Evolutionary conservation across 2,329 filamentous ascomycete genomes (phyloP).

Genomic region (Leptographium wingfieldii): DNA sequence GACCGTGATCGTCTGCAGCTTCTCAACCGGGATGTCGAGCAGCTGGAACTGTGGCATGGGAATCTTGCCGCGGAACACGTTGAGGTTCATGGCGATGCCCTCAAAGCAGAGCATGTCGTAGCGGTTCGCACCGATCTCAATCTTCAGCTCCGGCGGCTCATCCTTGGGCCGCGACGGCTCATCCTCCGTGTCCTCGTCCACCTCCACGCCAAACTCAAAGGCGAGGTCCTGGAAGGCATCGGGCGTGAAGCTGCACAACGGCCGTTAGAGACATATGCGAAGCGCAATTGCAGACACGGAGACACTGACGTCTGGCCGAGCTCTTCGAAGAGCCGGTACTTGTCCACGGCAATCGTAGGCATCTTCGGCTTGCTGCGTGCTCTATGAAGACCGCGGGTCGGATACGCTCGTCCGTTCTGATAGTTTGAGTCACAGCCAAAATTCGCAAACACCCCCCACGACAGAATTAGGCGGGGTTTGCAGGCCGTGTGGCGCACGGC

Average conservation of each 20-base stretch:
- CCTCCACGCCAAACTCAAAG: conserved; percentile 96
- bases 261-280: neutral
- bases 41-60: conserved; percentile 69
- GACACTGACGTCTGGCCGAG: conserved; percentile 64
- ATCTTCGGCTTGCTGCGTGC: conserved; percentile 1
- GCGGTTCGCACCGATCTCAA: conserved; percentile 85
- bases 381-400: neutral
- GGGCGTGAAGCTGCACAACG: conserved; percentile 57
- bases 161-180: conserved; percentile 59
- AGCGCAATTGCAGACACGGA: neutral
- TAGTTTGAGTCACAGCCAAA: conserved; percentile 1
- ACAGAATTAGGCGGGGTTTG: neutral
- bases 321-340: conserved; percentile 87
- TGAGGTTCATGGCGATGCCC: conserved; percentile 88
- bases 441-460: neutral
- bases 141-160: conserved; percentile 88
- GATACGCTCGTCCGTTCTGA: neutral
- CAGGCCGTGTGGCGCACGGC: neutral
- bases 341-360: conserved; percentile 96
- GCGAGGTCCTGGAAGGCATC: conserved; percentile 94
- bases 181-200: conserved; percentile 88
- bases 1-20: conserved; percentile 72
- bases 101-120: conserved; percentile 96
- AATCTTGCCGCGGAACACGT: conserved; percentile 75
- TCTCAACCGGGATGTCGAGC: conserved; percentile 55